Evolutionary conservation across 2,329 filamentous ascomycete species (phyloP), one percentile per base, ranked within the genome.

Genomic region (Pseudogymnoascus sp.): DNA sequence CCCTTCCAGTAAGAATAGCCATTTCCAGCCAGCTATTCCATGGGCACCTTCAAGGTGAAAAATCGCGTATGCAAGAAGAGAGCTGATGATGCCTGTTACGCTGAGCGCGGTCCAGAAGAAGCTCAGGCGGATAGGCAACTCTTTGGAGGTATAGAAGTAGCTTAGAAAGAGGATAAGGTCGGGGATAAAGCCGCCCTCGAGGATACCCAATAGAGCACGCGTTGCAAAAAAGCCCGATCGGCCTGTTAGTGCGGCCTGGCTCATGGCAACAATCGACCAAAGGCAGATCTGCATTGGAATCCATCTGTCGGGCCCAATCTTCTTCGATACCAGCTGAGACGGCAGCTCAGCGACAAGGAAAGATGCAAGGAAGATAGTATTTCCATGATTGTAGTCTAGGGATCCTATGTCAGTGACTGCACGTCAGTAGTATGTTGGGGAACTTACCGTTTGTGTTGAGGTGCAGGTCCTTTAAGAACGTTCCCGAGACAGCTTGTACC

Each of bases 121-220:
- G 68, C 84, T 83, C 17, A 92, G 76, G 1, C 89, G 82, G 10
- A 82, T 80, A 0, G 88, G 87, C 0, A 93, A 77, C 71, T 92
- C 89, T 62, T 80, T 80, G 0, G 84, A 84, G 53, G 84, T 91
- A 76, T 91, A 93, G 74, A 88, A 93, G 73, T 92, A 92, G 3
- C 84, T 87, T 4, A 91, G 78, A 74, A 87, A 91, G 0, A 89
- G 76, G 13, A 89, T 82, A 21, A 84, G 83, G 65, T 86, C 84
- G 0, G 84, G 83, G 60, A 87, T 87, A 66, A 87, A 87, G 0
- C 83, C 84, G 21, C 83, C 83, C 71, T 83, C 81, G 57, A 78
- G 80, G 1, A 81, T 70, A 0, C 82, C 82, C 13, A 85, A 78
- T 15, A 84, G 69, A 4, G 82, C 76, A 1, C 82, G 77, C 17